phyloP scores from a whole-genome alignment of 805 yeast species.

The Henningerozyma blattae region DNA sequence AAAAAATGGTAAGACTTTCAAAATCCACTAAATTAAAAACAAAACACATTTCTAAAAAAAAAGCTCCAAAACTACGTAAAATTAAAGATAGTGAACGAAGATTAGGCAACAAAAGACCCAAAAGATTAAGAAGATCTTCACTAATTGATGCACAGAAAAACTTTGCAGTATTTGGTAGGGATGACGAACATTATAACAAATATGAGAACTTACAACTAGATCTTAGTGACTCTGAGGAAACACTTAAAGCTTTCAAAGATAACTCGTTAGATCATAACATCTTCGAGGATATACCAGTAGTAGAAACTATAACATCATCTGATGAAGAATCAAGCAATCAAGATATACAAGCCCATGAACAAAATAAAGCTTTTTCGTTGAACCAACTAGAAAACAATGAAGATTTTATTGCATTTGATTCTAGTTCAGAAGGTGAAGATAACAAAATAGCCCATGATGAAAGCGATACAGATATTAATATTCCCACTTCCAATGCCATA shows the following conservation, averaged over 20 bases:
- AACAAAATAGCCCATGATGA: constrained; percentile 1
- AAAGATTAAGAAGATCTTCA: constrained; percentile 20
- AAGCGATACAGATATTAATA: constrained; percentile 3
- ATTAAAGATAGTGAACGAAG: too few relatives aligned
- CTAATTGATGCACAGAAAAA: constrained; percentile 19
- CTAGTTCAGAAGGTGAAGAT: constrained; percentile 20
- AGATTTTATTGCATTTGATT: constrained; percentile 32
- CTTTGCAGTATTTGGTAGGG: constrained; percentile 17
- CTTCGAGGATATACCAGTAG: constrained; percentile 4
- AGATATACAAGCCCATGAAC: background rate
- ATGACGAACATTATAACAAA: constrained; percentile 17
- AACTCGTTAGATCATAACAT: background rate
- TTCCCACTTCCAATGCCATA: background rate
- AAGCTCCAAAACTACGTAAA: too few relatives aligned
- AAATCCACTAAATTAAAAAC: too few relatives aligned
- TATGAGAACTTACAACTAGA: constrained; percentile 17
- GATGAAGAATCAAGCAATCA: background rate
- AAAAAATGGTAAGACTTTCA: too few relatives aligned
- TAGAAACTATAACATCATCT: constrained; percentile 6
- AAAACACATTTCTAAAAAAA: too few relatives aligned
- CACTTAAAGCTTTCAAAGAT: background rate
- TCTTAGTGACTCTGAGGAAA: constrained; percentile 6
- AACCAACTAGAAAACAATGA: constrained; percentile 15
- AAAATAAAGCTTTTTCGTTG: too few relatives aligned
- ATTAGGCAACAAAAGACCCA: background rate